Conservation (phyloP, 176 grass and related monocot genomes). For the Thinopyrum elongatum region DNA sequence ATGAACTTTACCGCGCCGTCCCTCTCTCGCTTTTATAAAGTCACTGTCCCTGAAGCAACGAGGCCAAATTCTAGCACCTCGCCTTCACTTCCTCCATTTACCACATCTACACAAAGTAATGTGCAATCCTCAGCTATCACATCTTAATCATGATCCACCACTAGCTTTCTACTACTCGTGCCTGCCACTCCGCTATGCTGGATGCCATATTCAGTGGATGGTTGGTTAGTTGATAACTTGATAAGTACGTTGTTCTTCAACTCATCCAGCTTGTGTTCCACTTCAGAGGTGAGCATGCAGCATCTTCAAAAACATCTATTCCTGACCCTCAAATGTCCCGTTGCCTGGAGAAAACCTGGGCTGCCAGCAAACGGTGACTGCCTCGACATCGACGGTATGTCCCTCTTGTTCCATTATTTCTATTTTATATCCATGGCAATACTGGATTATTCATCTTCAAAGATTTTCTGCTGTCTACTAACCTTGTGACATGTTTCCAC, state of each 20-base stretch:
- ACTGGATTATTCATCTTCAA: neutral
- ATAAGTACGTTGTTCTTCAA: neutral
- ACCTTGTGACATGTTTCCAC: neutral
- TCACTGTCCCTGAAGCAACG: too few relatives aligned
- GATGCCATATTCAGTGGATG: too few relatives aligned
- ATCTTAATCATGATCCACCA: too few relatives aligned
- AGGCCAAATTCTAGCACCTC: too few relatives aligned
- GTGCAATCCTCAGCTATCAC: too few relatives aligned
- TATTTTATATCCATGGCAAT: neutral
- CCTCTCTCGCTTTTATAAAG: neutral
- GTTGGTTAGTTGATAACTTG: too few relatives aligned
- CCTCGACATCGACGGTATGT: too few relatives aligned
- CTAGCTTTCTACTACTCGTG: too few relatives aligned
- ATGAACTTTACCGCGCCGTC: too few relatives aligned
- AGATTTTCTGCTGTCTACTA: neutral
- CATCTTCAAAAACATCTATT: neutral
- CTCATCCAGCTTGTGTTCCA: neutral
- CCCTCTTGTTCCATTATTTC: neutral
- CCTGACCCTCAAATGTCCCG: neutral
- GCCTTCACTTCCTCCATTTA: neutral
- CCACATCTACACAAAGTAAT: too few relatives aligned
- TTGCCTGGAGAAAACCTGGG: neutral
- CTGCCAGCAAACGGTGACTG: neutral
- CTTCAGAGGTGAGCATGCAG: neutral
- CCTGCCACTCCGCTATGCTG: too few relatives aligned